Evolutionary conservation across 208 protist genomes (phyloP).

Genomic region (Crithidia sp.): DNA sequence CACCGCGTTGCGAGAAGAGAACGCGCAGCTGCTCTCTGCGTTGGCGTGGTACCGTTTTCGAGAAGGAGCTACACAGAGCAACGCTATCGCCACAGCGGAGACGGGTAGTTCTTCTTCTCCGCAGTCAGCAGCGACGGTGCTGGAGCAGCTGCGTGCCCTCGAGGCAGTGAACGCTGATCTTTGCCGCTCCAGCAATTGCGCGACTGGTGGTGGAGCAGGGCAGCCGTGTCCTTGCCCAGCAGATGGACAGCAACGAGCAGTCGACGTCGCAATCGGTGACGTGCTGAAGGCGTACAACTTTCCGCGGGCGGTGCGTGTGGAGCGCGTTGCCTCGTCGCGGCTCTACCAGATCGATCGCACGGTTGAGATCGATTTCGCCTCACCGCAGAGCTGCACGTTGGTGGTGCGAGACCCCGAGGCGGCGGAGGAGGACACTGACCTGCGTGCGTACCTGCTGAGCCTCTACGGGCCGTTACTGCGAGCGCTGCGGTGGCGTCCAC

Average conservation of each 20-base stretch:
- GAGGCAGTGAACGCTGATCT: neutral
- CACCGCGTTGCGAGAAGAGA: neutral
- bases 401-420: slow-evolving; percentile 30
- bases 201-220: neutral
- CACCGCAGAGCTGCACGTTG: slow-evolving; percentile 20
- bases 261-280: slow-evolving; percentile 24
- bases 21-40: slow-evolving; percentile 13
- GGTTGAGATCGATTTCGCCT: slow-evolving; percentile 22
- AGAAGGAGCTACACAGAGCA: neutral
- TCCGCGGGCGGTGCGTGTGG: slow-evolving; percentile 19
- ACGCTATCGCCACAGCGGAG: neutral
- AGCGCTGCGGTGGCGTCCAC: slow-evolving; percentile 14
- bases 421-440: slow-evolving; percentile 6
- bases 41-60: slow-evolving; percentile 27
- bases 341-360: slow-evolving; percentile 26
- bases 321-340: neutral
- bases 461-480: slow-evolving; percentile 27
- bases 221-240: too few species aligned
- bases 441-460: slow-evolving; percentile 22
- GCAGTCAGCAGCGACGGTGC: neutral
- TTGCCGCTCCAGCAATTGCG: neutral
- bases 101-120: neutral
- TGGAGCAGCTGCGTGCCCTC: neutral
- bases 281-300: slow-evolving; percentile 13
- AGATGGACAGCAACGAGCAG: neutral